These are phyloP conservation scores for Kluyveromyces marxianus DNA, from an alignment of 1,139 yeast genomes.

Conservation along the genomic window DNA sequence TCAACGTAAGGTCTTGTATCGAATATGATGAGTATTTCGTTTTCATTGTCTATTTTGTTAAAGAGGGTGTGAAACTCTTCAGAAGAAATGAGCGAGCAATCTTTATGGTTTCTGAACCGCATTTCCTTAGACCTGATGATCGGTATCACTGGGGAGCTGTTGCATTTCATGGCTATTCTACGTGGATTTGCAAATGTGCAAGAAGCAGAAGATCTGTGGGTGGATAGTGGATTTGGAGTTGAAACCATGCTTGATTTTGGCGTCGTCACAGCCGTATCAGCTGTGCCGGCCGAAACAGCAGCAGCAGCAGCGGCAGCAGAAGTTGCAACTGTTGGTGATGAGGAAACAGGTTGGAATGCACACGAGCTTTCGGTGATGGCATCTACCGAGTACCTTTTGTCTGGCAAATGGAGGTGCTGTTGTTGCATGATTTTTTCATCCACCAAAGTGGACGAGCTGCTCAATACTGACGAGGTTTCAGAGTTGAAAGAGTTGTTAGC, in stretches of 20 bases:
- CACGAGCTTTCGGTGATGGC: background rate
- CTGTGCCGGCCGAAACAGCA: background rate
- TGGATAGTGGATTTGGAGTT: no score
- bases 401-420: background rate
- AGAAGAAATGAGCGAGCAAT: slow-evolving; percentile 16
- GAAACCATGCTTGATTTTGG: no score
- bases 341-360: background rate
- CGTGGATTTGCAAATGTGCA: background rate
- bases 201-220: background rate
- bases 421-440: background rate
- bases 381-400: background rate
- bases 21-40: slow-evolving; percentile 34
- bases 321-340: background rate
- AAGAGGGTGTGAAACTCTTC: slow-evolving; percentile 17
- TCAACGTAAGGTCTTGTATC: slow-evolving; percentile 71
- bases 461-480: background rate
- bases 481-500: background rate
- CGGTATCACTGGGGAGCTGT: slow-evolving; percentile 15
- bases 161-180: slow-evolving; percentile 10
- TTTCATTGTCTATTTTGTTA: background rate
- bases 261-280: background rate
- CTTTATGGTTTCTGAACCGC: slow-evolving; percentile 19
- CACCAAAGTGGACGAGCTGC: background rate
- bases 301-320: background rate
- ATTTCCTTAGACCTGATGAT: slow-evolving; percentile 20